Percentiles rank a stretch among this genome's conserved stretches.
Conservation (phyloP, 345 rosid genomes). For the Odontarrhena argentea region DNA sequence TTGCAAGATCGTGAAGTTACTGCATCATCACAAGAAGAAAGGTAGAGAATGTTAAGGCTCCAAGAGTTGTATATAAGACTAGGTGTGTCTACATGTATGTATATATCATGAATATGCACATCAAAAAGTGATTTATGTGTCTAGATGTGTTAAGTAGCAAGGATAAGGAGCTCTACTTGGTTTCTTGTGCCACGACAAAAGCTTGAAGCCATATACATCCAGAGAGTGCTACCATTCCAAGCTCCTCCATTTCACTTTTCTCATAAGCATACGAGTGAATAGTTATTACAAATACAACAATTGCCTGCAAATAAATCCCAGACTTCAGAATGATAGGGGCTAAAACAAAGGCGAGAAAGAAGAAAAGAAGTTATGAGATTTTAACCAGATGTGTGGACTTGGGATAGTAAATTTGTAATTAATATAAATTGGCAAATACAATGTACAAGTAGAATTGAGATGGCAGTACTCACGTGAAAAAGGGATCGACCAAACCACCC, state of each 20-base stretch:
- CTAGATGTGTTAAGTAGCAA: not conserved
- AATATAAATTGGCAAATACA: not conserved
- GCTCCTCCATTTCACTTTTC: conserved; percentile 96
- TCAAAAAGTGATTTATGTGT: not conserved
- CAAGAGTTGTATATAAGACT: too few species aligned
- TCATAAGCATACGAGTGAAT: conserved; percentile 83
- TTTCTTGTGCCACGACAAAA: conserved; percentile 86
- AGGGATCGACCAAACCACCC: conserved; percentile 99
- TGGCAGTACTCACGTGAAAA: conserved; percentile 69
- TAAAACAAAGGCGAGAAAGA: not conserved
- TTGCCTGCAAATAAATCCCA: conserved; percentile 64
- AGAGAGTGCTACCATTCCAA: conserved; percentile 93
- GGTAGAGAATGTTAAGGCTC: not conserved
- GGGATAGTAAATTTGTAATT: not conserved
- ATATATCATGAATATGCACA: not conserved
- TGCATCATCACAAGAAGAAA: conserved; percentile 45
- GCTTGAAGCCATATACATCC: conserved; percentile 99
- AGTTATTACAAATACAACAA: conserved; percentile 82
- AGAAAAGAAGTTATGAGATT: not conserved
- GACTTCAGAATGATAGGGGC: not conserved
- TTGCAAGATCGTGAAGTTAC: conserved; percentile 87
- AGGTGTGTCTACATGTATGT: not conserved
- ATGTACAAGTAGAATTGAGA: conserved; percentile 6
- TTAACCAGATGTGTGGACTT: conserved; percentile 9
- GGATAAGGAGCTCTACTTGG: conserved; percentile 62